These are phyloP conservation scores for Setaria viridis DNA, from an alignment of 202 grass and related monocot genomes.

Conservation along the genomic window DNA sequence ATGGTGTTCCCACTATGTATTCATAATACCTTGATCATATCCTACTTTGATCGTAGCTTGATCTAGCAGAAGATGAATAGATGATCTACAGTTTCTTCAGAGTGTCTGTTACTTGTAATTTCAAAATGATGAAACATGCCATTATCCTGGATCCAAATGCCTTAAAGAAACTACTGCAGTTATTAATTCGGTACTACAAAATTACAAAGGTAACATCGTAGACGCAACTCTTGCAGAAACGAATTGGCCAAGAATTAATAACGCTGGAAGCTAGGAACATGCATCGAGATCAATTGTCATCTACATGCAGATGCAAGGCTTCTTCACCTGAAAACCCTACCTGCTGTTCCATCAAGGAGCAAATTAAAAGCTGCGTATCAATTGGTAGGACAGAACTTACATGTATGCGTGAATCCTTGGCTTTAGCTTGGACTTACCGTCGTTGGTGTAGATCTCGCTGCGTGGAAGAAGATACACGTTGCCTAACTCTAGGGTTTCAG, in stretches of 20 bases:
- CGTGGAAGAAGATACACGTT: background rate
- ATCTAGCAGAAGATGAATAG: background rate
- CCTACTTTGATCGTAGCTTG: background rate
- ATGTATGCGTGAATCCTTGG: background rate
- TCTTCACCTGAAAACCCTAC: background rate
- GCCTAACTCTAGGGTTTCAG: slow-evolving; percentile 34
- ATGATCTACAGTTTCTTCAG: background rate
- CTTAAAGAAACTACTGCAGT: background rate
- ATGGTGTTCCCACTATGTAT: background rate
- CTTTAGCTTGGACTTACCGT: background rate
- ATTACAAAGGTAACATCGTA: background rate
- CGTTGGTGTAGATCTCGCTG: background rate
- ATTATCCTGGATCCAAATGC: background rate
- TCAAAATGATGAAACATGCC: background rate
- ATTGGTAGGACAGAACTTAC: background rate
- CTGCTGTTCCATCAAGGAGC: background rate
- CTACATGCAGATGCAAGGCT: background rate
- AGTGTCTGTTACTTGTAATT: background rate
- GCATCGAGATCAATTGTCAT: background rate
- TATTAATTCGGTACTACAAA: background rate
- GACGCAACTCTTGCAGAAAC: background rate
- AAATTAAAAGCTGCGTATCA: background rate
- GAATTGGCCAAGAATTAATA: background rate
- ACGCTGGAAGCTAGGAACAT: background rate
- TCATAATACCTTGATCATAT: background rate